Percentiles rank a stretch among this genome's conserved stretches.
phyloP scores from a whole-genome alignment of 345 rosid species.

The Adansonia digitata region DNA sequence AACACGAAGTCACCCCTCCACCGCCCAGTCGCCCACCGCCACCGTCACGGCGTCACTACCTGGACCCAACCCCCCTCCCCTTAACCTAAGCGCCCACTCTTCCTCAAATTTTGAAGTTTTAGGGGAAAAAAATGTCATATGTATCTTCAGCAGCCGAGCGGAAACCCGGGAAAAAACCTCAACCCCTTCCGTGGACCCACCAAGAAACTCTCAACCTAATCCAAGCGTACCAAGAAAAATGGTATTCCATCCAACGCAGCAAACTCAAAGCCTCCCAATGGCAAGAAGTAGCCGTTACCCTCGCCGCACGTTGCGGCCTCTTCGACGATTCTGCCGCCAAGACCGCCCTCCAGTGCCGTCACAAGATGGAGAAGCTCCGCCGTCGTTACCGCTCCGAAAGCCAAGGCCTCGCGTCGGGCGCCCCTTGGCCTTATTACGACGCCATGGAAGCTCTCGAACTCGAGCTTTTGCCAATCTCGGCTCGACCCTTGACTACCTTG shows the following conservation, averaged over 20 bases:
- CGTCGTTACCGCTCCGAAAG: constrained; percentile 53
- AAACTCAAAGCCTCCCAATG: constrained; percentile 60
- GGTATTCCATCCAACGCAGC: constrained; percentile 60
- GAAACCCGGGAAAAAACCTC: constrained; percentile 32
- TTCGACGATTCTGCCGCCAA: constrained; percentile 31
- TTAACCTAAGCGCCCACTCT: no score
- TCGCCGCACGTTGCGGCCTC: constrained; percentile 60
- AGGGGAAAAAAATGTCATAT: constrained; percentile 3
- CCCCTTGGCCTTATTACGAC: constrained; percentile 51
- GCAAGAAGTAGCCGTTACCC: constrained; percentile 64
- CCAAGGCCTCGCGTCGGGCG: constrained; percentile 27
- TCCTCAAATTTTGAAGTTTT: neutral
- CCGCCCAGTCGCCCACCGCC: no score
- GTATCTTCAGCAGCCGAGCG: neutral
- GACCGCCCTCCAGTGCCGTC: constrained; percentile 64
- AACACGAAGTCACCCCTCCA: no score
- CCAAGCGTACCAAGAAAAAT: constrained; percentile 58
- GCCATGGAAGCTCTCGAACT: constrained; percentile 64
- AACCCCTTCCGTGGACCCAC: constrained; percentile 63
- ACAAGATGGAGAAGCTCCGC: constrained; percentile 87
- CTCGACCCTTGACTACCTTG: constrained; percentile 35
- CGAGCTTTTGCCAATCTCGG: constrained; percentile 57
- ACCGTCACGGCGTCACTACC: no score
- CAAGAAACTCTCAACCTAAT: constrained; percentile 60
- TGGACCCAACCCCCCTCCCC: neutral